Evolutionary conservation across 306 rosid species (phyloP).

Genomic region (Glycine latifolia): DNA sequence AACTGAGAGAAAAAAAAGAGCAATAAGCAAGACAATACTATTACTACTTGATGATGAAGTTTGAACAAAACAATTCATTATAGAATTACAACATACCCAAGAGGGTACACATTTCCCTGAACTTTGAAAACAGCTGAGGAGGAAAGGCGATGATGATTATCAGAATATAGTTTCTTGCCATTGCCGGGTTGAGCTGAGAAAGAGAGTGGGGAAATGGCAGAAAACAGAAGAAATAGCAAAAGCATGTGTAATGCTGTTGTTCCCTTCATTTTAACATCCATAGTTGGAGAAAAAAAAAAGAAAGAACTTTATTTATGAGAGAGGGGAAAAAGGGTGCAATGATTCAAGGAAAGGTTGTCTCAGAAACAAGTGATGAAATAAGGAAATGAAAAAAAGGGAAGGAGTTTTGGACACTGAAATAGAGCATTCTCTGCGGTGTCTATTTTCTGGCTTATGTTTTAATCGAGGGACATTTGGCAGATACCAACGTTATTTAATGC

Average conservation of each 20-base stretch:
- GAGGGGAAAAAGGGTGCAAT: constrained; percentile 5
- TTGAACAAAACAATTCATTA: neutral
- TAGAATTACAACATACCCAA: constrained; percentile 63
- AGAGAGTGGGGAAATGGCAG: constrained; percentile 52
- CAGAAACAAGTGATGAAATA: constrained; percentile 8
- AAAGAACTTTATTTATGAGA: constrained; percentile 12
- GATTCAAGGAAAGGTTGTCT: neutral
- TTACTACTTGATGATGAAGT: neutral
- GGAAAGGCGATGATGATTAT: constrained; percentile 32
- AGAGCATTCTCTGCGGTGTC: constrained; percentile 4
- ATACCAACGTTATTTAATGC: constrained; percentile 30
- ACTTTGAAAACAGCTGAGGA: constrained; percentile 71
- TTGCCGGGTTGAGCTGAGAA: constrained; percentile 61
- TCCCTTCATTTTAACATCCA: constrained; percentile 35
- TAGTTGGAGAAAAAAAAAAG: neutral
- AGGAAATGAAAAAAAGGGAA: neutral
- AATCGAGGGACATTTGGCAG: constrained; percentile 27
- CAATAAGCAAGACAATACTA: constrained; percentile 8
- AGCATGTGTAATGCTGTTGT: constrained; percentile 12
- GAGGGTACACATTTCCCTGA: constrained; percentile 87
- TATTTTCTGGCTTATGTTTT: neutral
- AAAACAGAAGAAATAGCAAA: constrained; percentile 51
- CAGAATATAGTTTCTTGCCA: constrained; percentile 19
- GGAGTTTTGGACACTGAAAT: constrained; percentile 12
- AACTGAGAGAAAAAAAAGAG: neutral